Evolutionary conservation across 257 asterid genomes (phyloP), one percentile per base, ranked within the genome.

Genomic region (Jaltomata sinuosa): DNA sequence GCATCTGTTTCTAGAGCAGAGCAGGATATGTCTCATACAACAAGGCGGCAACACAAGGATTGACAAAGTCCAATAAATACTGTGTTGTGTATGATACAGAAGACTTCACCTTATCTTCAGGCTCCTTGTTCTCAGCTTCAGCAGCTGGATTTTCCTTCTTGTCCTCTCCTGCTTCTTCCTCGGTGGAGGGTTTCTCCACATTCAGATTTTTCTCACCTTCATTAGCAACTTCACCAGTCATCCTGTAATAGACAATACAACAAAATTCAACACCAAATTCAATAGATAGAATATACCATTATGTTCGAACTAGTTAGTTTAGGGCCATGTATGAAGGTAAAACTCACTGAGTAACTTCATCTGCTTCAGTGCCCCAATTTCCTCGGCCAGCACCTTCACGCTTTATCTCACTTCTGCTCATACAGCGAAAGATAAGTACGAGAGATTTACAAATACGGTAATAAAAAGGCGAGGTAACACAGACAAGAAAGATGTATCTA

Each of bases 321-420:
- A 45, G 36, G 80, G 36, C 25, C 3, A 42, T 22, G 38, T 32
- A 82, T 22, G 29, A 25, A 87, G 69, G 52, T 84, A 87, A 85
- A 45, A 92, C 97, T 91, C 91, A 96, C 98, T 81, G 90, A 76
- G 90, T 83, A 49, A 92, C 79, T 65, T 94, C 99, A 84, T 93
- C 97, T 86, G 86, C 53, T 83, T 85, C 90, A 81, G 94, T 89
- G 84, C 99, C 97, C 99, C 98, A 96, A 83, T 93, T 94, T 34
- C 97, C 98, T 64, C 87, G 91, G 85, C 98, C 97, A 91, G 93
- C 80, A 85, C 98, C 97, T 49, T 91, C 98, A 2, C 94, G 91
- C 84, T 92, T 95, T 32, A 90, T 50, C 84, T 91, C 97, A 87
- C 89, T 84, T 86, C 98, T 92, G 90, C 79, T 34, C 65, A 85